phyloP scores from a whole-genome alignment of 768 basidiomycete species.

The Mycena olivaceomarginata region DNA sequence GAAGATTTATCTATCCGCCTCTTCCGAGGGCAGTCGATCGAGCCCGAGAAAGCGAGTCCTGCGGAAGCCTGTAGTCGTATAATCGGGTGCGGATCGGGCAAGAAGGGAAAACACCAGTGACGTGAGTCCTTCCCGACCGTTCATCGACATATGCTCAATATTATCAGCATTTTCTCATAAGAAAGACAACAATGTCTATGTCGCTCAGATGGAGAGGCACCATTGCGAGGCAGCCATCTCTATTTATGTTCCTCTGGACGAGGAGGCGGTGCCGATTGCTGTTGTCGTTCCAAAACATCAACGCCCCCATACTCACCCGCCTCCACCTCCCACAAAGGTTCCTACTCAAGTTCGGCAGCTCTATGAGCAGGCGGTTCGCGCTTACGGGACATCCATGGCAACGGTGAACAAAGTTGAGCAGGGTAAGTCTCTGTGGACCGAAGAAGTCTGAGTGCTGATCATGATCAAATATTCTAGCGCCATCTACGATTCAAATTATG shows the following conservation, averaged over 20 bases:
- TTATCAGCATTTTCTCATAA: not conserved
- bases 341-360: not conserved
- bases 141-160: no score
- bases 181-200: not conserved
- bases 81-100: not conserved
- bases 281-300: constrained; percentile 1
- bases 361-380: constrained; percentile 1
- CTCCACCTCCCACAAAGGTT: constrained; percentile 2
- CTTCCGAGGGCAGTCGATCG: not conserved
- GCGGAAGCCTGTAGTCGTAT: not conserved
- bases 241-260: not conserved
- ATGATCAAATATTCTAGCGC: not conserved
- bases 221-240: not conserved
- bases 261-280: not conserved
- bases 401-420: constrained; percentile 8
- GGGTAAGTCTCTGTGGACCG: no score
- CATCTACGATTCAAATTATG: constrained; percentile 11
- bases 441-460: no score
- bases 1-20: not conserved
- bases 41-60: not conserved
- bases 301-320: constrained; percentile 9
- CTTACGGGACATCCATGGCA: not conserved
- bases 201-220: not conserved
- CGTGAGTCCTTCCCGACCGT: no score
- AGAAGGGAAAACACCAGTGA: not conserved